Conservation (phyloP, 1,139 yeast species). For the Scheffersomyces parashehatae region DNA sequence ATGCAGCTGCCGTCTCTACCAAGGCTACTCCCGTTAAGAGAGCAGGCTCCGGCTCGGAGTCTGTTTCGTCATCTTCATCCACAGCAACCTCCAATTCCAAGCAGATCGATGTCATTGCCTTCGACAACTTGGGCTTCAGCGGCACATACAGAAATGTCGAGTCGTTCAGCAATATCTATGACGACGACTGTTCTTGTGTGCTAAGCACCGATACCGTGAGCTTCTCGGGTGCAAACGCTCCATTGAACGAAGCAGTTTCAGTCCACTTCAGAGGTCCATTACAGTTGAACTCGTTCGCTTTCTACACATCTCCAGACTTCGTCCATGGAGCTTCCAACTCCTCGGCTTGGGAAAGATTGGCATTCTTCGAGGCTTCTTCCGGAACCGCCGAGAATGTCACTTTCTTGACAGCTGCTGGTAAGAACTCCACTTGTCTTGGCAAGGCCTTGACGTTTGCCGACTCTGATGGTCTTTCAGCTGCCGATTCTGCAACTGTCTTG, state of each 20-base stretch:
- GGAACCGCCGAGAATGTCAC: slow-evolving; percentile 63
- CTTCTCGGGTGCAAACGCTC: slow-evolving; percentile 77
- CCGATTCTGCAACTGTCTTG: slow-evolving; percentile 62
- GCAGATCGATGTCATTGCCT: slow-evolving; percentile 14
- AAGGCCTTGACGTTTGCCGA: slow-evolving; percentile 81
- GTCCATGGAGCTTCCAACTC: slow-evolving; percentile 36
- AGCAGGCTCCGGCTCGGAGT: no score
- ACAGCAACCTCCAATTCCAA: no score
- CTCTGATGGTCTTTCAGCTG: slow-evolving; percentile 68
- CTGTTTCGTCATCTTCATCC: no score
- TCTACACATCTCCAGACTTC: slow-evolving; percentile 27
- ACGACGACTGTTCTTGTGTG: slow-evolving; percentile 61
- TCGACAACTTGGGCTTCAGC: slow-evolving; percentile 59
- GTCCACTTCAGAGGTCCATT: slow-evolving; percentile 96
- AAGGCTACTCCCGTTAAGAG: no score
- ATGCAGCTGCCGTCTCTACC: no score
- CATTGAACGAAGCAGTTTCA: slow-evolving; percentile 84
- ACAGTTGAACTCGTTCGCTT: slow-evolving; percentile 73
- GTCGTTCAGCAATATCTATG: slow-evolving; percentile 43
- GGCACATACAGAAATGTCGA: slow-evolving; percentile 79
- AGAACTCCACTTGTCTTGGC: slow-evolving; percentile 78
- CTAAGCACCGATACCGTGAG: slow-evolving; percentile 52
- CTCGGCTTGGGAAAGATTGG: slow-evolving; percentile 68
- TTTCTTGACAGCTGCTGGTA: slow-evolving; percentile 83
- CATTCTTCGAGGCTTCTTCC: slow-evolving; percentile 63